Conservation (phyloP, 768 basidiomycete species). For the Leccinum ochraceum region DNA sequence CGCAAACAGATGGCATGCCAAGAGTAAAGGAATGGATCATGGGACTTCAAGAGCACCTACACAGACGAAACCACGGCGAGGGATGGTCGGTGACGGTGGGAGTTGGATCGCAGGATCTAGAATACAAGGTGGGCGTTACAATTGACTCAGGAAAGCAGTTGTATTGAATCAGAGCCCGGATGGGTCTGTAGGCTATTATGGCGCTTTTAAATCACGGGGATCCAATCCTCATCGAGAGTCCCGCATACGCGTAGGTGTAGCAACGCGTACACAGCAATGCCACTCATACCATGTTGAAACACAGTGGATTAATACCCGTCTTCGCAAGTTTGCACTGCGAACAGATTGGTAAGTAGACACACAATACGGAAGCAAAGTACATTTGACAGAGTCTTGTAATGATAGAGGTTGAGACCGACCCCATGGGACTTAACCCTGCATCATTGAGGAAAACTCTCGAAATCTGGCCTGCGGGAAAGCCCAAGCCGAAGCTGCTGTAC, state of each 20-base stretch:
- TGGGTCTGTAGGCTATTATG: conserved; percentile 52
- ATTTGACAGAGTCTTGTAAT: background rate
- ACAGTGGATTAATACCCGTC: conserved; percentile 62
- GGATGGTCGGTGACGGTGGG: conserved; percentile 76
- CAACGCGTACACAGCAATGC: background rate
- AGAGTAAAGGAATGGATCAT: conserved; percentile 60
- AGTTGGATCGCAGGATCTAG: conserved; percentile 77
- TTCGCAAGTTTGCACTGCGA: conserved; percentile 53
- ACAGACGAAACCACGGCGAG: conserved; percentile 55
- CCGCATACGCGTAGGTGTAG: conserved; percentile 56
- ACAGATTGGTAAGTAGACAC: conserved; percentile 45
- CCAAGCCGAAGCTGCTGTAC: conserved; percentile 73
- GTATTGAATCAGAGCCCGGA: background rate
- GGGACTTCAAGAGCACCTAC: conserved; percentile 63
- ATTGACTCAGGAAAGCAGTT: background rate
- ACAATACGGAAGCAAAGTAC: background rate
- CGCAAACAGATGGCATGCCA: conserved; percentile 66
- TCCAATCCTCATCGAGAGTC: conserved; percentile 72
- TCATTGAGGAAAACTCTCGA: conserved; percentile 62
- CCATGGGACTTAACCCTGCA: conserved; percentile 57
- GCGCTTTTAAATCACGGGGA: conserved; percentile 74
- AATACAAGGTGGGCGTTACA: conserved; percentile 57
- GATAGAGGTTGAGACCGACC: conserved; percentile 72
- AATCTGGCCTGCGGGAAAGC: conserved; percentile 65
- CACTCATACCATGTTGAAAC: conserved; percentile 1